Conservation (phyloP, 257 asterid species). For the Fraxinus quadrangulata region DNA sequence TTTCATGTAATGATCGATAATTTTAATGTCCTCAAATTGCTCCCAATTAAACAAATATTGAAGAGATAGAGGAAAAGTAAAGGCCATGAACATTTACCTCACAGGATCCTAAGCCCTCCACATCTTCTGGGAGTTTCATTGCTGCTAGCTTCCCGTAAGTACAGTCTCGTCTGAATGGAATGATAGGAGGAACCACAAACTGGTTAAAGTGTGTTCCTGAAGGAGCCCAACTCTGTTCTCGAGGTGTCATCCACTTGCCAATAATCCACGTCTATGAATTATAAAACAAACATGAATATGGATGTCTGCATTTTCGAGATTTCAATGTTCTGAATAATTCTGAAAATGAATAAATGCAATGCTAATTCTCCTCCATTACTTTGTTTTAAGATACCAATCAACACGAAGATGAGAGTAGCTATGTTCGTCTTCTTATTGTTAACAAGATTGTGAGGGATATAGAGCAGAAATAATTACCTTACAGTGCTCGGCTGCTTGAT, state of each 20-base stretch:
- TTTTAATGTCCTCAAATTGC: background rate
- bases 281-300: background rate
- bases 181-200: conserved; percentile 83
- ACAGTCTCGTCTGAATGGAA: conserved; percentile 84
- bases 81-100: conserved; percentile 50
- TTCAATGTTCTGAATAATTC: background rate
- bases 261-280: conserved; percentile 71
- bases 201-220: conserved; percentile 80
- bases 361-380: background rate
- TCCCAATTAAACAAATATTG: background rate
- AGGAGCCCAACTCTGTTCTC: conserved; percentile 79
- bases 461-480: conserved; percentile 47
- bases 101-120: conserved; percentile 78
- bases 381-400: background rate
- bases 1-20: background rate
- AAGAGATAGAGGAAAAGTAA: background rate
- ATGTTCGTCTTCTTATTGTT: background rate
- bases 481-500: conserved; percentile 71
- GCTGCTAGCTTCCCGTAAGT: conserved; percentile 84
- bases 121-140: conserved; percentile 82
- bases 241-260: conserved; percentile 80
- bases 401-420: background rate
- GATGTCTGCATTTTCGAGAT: background rate
- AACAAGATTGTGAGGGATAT: background rate
- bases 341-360: background rate